Evolutionary conservation across 805 yeast species (phyloP).

Genomic region (Kodamaea jinghongensis): DNA sequence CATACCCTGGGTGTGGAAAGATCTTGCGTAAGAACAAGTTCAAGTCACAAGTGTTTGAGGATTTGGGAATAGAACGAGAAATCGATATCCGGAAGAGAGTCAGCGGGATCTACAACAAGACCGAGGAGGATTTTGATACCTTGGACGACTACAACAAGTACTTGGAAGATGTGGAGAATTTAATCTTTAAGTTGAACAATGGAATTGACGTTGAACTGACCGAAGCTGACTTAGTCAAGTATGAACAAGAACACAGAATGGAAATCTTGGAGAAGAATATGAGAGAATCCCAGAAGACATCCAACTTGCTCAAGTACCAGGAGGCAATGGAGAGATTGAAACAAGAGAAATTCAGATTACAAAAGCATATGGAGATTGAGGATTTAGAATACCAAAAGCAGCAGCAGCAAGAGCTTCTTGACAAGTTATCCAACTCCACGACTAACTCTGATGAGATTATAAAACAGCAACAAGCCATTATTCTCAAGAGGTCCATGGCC

Average conservation of each 20-base stretch:
- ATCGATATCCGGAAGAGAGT: conserved; percentile 86
- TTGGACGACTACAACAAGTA: conserved; percentile 68
- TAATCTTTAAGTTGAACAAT: conserved; percentile 72
- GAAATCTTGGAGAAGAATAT: conserved; percentile 75
- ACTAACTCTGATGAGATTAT: conserved; percentile 38
- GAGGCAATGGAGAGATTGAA: conserved; percentile 47
- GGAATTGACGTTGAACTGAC: conserved; percentile 67
- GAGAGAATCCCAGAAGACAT: conserved; percentile 55
- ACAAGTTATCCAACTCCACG: conserved; percentile 32
- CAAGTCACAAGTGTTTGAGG: conserved; percentile 91
- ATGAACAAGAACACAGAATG: conserved; percentile 71
- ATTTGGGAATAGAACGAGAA: conserved; percentile 84
- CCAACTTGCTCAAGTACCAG: conserved; percentile 69
- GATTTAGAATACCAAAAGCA: conserved; percentile 39
- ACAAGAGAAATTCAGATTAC: conserved; percentile 68
- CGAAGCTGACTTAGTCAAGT: conserved; percentile 61
- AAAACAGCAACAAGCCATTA: conserved; percentile 32
- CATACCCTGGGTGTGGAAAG: conserved; percentile 87
- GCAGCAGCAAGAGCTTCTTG: conserved; percentile 41
- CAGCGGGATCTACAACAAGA: conserved; percentile 72
- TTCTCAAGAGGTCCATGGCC: conserved; percentile 61
- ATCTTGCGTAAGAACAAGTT: conserved; percentile 83
- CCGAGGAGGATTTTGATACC: conserved; percentile 64
- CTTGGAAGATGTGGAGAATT: conserved; percentile 78
- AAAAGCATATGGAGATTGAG: conserved; percentile 53